These are phyloP conservation scores for Neocatenulostroma microsporum DNA, from an alignment of 2,329 filamentous ascomycete genomes.

Conservation along the genomic window DNA sequence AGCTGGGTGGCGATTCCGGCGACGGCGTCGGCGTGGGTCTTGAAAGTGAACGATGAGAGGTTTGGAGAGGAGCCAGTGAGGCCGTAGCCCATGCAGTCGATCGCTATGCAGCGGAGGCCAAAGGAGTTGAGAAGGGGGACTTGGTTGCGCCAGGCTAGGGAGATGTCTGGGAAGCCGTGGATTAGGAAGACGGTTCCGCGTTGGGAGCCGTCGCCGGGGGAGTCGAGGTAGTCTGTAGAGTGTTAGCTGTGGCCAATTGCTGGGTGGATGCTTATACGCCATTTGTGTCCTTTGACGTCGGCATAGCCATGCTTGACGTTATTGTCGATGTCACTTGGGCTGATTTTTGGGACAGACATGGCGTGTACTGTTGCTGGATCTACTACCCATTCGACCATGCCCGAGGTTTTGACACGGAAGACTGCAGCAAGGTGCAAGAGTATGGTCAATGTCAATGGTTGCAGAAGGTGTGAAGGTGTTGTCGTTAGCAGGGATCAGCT, in stretches of 20 bases:
- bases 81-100: conserved; percentile 82
- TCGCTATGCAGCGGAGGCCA: conserved; percentile 70
- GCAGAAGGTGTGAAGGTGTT: too few relatives aligned
- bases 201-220: conserved; percentile 21
- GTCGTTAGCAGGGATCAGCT: too few relatives aligned
- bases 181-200: conserved; percentile 49
- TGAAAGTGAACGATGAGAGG: conserved; percentile 59
- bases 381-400: too few relatives aligned
- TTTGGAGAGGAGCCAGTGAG: conserved; percentile 44
- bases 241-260: neutral
- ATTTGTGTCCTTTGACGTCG: conserved; percentile 60
- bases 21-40: conserved; percentile 66
- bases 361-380: too few relatives aligned
- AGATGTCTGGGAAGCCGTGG: conserved; percentile 77
- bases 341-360: conserved; percentile 20
- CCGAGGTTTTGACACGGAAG: too few relatives aligned
- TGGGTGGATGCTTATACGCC: conserved; percentile 40
- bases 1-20: conserved; percentile 59
- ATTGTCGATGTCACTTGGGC: conserved; percentile 17
- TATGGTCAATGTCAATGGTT: too few relatives aligned
- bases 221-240: conserved; percentile 39
- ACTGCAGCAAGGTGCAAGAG: too few relatives aligned
- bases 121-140: conserved; percentile 66
- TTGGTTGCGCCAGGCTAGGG: conserved; percentile 82
- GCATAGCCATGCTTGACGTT: conserved; percentile 48